phyloP scores from a whole-genome alignment of 108 stramenopile species.

The Skeletonema potamos region DNA sequence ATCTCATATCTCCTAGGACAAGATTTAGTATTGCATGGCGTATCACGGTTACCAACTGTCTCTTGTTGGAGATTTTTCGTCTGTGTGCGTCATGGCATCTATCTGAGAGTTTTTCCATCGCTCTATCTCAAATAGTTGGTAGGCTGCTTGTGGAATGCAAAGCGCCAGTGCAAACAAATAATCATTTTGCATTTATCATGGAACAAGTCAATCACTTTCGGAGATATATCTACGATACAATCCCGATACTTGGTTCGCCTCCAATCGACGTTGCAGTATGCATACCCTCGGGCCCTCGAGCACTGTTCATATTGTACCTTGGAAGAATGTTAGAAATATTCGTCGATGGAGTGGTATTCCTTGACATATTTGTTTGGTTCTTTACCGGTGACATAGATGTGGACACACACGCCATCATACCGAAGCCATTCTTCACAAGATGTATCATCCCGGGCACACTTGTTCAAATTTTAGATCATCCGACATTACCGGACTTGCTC shows the following conservation, averaged over 20 bases:
- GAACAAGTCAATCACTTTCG: conserved; percentile 39
- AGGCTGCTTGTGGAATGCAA: conserved; percentile 44
- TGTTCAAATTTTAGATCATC: conserved; percentile 69
- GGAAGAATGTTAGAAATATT: conserved; percentile 47
- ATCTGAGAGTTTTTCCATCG: conserved; percentile 43
- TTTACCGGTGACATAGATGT: conserved; percentile 66
- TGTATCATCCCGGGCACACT: conserved; percentile 70
- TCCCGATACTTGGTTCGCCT: conserved; percentile 37
- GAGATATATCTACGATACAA: conserved; percentile 18
- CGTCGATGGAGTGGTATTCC: conserved; percentile 59
- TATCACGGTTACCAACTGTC: conserved; percentile 55
- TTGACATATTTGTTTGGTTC: conserved; percentile 76
- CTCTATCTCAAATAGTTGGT: conserved; percentile 41
- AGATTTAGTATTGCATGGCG: conserved; percentile 67
- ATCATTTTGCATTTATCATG: conserved; percentile 38
- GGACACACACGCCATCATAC: conserved; percentile 50
- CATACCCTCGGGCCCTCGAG: conserved; percentile 54
- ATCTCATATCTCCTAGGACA: conserved; percentile 63
- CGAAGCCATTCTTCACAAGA: conserved; percentile 63
- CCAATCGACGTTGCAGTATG: conserved; percentile 43
- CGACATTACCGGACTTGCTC: conserved; percentile 56
- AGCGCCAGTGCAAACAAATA: conserved; percentile 27
- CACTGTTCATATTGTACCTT: conserved; percentile 44
- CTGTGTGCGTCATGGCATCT: conserved; percentile 56
- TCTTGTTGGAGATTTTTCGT: conserved; percentile 56